phyloP scores from a whole-genome alignment of 2,329 filamentous ascomycete genomes.

The Clonostachys solani region DNA sequence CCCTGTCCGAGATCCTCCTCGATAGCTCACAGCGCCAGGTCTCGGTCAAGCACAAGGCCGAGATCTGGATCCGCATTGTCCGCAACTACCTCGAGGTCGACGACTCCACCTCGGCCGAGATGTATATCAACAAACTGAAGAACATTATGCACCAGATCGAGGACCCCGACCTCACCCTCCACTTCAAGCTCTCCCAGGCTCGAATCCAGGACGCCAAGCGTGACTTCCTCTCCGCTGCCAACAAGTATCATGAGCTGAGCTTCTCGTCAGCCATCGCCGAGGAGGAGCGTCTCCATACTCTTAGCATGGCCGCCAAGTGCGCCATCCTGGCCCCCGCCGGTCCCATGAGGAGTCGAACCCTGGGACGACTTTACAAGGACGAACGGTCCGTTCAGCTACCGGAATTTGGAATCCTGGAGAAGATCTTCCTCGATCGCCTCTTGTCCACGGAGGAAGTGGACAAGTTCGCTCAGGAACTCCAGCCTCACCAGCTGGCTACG shows the following conservation, averaged over 20 bases:
- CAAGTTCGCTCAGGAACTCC: conserved; percentile 75
- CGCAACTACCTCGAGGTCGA: conserved; percentile 92
- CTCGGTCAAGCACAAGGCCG: conserved; percentile 75
- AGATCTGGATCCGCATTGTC: conserved; percentile 90
- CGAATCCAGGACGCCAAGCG: conserved; percentile 89
- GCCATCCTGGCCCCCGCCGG: conserved; percentile 90
- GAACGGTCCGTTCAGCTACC: conserved; percentile 72
- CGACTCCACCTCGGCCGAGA: conserved; percentile 79
- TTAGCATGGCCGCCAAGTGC: conserved; percentile 85
- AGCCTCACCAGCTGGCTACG: conserved; percentile 84
- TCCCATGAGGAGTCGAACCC: conserved; percentile 72
- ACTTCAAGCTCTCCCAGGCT: conserved; percentile 89
- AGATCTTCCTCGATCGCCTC: conserved; percentile 92
- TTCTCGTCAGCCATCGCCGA: conserved; percentile 76
- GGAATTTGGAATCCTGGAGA: conserved; percentile 87
- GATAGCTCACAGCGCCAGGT: conserved; percentile 86
- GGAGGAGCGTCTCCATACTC: conserved; percentile 77
- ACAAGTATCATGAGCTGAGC: conserved; percentile 85
- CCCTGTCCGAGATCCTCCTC: conserved; percentile 78
- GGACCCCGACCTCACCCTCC: conserved; percentile 70
- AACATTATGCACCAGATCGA: conserved; percentile 78
- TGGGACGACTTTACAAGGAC: conserved; percentile 89
- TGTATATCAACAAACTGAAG: conserved; percentile 91
- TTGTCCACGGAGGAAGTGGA: conserved; percentile 78
- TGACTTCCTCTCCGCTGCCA: conserved; percentile 81